Percentiles rank a stretch among this genome's conserved stretches.
Conservation (phyloP, 2,329 filamentous ascomycete species). For the Tolypocladium tropicale region DNA sequence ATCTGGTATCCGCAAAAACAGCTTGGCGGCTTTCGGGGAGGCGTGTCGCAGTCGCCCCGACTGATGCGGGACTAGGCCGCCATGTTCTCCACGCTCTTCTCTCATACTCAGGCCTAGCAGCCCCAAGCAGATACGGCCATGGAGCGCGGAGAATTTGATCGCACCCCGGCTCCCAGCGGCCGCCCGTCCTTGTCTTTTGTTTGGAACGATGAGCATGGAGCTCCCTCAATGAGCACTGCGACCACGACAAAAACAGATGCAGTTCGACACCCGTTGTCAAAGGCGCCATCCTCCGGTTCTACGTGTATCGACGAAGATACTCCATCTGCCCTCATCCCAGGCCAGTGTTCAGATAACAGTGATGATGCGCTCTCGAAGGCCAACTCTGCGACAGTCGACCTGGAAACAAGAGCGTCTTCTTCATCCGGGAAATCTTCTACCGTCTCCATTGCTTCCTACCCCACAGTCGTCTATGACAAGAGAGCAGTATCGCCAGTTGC, state of each 20-base stretch:
- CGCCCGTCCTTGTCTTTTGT: conserved; percentile 15
- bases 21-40: neutral
- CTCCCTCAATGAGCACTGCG: neutral
- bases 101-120: conserved; percentile 10
- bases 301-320: conserved; percentile 10
- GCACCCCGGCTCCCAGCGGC: conserved; percentile 20
- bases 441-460: neutral
- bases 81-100: conserved; percentile 12
- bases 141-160: conserved; percentile 18
- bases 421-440: neutral
- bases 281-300: conserved; percentile 9
- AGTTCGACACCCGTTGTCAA: conserved; percentile 13
- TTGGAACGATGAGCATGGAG: conserved; percentile 5
- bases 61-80: neutral
- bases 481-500: neutral
- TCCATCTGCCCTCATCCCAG: conserved; percentile 9
- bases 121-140: conserved; percentile 8
- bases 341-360: neutral
- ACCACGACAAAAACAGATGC: conserved; percentile 3
- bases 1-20: neutral
- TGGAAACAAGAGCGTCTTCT: conserved; percentile 3
- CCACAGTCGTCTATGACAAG: neutral
- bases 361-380: neutral
- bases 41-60: neutral
- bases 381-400: neutral